These are phyloP conservation scores for Scedosporium minutisporum DNA, from an alignment of 2,329 filamentous ascomycete species.

Conservation along the genomic window DNA sequence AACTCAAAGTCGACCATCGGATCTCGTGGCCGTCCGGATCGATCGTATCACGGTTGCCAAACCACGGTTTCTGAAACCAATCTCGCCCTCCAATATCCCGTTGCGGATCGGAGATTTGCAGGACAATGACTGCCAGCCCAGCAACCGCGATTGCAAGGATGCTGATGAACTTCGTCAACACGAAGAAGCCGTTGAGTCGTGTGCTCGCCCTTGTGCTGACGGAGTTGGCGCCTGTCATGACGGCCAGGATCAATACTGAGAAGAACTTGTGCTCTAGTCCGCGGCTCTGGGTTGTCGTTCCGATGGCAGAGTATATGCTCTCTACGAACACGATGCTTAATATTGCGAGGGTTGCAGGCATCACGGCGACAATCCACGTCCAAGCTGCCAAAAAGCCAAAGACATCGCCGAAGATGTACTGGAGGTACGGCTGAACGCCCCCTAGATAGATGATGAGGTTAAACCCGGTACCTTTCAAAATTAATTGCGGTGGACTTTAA, in stretches of 20 bases:
- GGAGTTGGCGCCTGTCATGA: slow-evolving; percentile 41
- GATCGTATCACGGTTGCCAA: slow-evolving; percentile 37
- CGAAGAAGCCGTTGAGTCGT: slow-evolving; percentile 45
- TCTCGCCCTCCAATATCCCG: slow-evolving; percentile 35
- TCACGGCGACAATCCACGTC: slow-evolving; percentile 56
- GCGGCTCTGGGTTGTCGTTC: slow-evolving; percentile 33
- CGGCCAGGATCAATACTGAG: slow-evolving; percentile 35
- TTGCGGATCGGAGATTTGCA: slow-evolving; percentile 27
- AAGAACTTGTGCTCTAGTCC: slow-evolving; percentile 39
- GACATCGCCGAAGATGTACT: slow-evolving; percentile 50
- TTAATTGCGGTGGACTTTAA: too few relatives aligned
- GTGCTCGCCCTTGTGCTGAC: slow-evolving; percentile 47
- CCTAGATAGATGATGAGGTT: slow-evolving; percentile 20
- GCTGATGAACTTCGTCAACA: slow-evolving; percentile 41
- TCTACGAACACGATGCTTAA: slow-evolving; percentile 55
- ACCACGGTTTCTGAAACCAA: slow-evolving; percentile 46
- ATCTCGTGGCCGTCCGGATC: slow-evolving; percentile 39
- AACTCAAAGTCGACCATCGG: slow-evolving; percentile 36
- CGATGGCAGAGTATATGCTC: slow-evolving; percentile 44
- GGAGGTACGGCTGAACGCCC: slow-evolving; percentile 53
- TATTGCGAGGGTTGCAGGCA: slow-evolving; percentile 55
- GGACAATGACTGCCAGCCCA: slow-evolving; percentile 33
- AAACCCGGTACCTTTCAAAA: background rate
- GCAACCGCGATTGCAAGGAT: slow-evolving; percentile 39
- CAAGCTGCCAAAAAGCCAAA: slow-evolving; percentile 55